A percentile compares a stretch with the other conserved stretches of the same genome.
Conservation (phyloP, 192 early-diverging fungal genomes). For the Umbelopsis vinacea region DNA sequence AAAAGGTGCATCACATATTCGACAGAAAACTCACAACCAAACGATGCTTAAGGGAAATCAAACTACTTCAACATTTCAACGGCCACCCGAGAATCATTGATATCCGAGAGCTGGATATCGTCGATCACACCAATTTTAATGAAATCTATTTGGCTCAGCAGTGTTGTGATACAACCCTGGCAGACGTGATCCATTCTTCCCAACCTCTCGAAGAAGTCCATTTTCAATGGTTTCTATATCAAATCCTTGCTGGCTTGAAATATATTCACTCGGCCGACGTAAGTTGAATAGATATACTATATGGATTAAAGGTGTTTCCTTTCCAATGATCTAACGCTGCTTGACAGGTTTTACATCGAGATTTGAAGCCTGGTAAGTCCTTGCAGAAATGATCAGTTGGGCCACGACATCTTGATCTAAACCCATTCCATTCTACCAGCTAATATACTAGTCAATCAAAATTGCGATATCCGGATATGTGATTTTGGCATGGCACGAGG, state of each 20-base stretch:
- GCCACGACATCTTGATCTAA: not conserved
- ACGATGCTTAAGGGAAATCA: conserved; percentile 89
- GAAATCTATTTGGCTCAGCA: conserved; percentile 62
- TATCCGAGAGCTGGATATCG: conserved; percentile 72
- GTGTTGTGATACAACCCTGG: conserved; percentile 75
- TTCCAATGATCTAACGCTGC: not conserved
- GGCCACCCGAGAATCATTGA: conserved; percentile 65
- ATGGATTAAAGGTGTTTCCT: not conserved
- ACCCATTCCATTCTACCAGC: conserved; percentile 28
- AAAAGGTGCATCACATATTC: conserved; percentile 84
- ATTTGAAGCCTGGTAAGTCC: conserved; percentile 80
- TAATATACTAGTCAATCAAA: conserved; percentile 87
- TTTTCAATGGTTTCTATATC: conserved; percentile 74
- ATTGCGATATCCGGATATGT: conserved; percentile 93
- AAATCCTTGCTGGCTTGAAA: conserved; percentile 66
- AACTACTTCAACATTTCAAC: conserved; percentile 89
- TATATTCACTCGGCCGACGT: conserved; percentile 76
- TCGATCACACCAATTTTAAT: conserved; percentile 54
- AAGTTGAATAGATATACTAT: not conserved
- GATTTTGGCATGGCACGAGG: conserved; percentile 96
- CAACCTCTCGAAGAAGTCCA: conserved; percentile 36
- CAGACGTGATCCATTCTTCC: conserved; percentile 73
- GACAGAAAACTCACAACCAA: conserved; percentile 88
- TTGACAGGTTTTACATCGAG: conserved; percentile 79
- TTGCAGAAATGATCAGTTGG: not conserved